These are phyloP conservation scores for Agapanthus africanus DNA, from an alignment of 106 monocot genomes.

Conservation along the genomic window DNA sequence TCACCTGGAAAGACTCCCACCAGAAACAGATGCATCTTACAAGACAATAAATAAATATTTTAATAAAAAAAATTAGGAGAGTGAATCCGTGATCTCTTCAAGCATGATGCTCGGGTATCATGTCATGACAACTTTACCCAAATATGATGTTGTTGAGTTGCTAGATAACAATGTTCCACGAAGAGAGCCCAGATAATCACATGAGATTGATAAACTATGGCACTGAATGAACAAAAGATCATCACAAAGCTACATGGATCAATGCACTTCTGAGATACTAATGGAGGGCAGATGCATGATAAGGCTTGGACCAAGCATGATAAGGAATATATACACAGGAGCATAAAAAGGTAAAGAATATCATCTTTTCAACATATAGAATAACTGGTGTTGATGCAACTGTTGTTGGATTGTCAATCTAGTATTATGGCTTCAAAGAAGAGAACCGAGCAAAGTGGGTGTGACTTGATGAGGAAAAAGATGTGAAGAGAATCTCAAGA, in stretches of 20 bases:
- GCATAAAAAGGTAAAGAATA: neutral
- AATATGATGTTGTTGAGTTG: too few relatives aligned
- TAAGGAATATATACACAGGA: neutral
- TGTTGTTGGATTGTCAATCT: constrained; percentile 17
- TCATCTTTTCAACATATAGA: neutral
- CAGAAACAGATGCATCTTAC: too few relatives aligned
- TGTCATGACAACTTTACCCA: too few relatives aligned
- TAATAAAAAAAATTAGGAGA: too few relatives aligned
- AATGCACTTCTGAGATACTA: neutral
- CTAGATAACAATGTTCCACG: too few relatives aligned
- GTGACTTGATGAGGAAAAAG: constrained; percentile 17
- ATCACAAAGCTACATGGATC: neutral
- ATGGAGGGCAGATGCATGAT: neutral
- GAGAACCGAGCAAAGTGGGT: constrained; percentile 22
- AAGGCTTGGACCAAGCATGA: neutral
- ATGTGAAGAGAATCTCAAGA: constrained; percentile 15
- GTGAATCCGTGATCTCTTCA: too few relatives aligned
- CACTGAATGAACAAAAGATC: neutral
- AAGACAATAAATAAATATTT: too few relatives aligned
- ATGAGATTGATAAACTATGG: constrained; percentile 5
- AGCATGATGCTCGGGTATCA: too few relatives aligned
- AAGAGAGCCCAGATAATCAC: too few relatives aligned
- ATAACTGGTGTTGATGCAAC: constrained; percentile 7
- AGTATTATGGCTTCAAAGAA: constrained; percentile 7
- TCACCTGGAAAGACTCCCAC: too few relatives aligned